These are phyloP conservation scores for Staphylotrichum longicolle DNA, from an alignment of 495 filamentous ascomycete species.

Conservation along the genomic window DNA sequence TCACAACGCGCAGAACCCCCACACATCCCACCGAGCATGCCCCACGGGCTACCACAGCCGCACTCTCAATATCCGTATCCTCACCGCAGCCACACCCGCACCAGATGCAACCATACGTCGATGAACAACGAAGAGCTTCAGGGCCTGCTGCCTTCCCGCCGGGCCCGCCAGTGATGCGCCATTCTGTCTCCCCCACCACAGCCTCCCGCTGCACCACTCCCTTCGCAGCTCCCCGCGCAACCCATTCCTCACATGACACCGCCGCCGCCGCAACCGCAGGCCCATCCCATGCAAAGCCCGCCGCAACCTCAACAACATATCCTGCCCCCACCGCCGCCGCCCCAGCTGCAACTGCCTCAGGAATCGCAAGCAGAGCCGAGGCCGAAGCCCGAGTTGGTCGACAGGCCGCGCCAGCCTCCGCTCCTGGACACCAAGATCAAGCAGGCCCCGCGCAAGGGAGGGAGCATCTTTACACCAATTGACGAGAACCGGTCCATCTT, in stretches of 20 bases:
- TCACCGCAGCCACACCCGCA: slow-evolving; percentile 37
- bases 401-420: slow-evolving; percentile 38
- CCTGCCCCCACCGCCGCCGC: slow-evolving; percentile 27
- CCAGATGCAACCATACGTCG: slow-evolving; percentile 60
- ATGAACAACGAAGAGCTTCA: slow-evolving; percentile 64
- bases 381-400: slow-evolving; percentile 44
- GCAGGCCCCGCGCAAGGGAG: slow-evolving; percentile 69
- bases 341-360: slow-evolving; percentile 41
- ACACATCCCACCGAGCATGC: slow-evolving; percentile 46
- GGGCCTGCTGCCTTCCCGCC: slow-evolving; percentile 57
- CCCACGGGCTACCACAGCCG: slow-evolving; percentile 50
- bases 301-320: slow-evolving; percentile 43
- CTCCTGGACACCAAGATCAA: slow-evolving; percentile 56
- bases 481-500: slow-evolving; percentile 88
- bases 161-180: slow-evolving; percentile 34
- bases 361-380: slow-evolving; percentile 43
- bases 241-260: slow-evolving; percentile 36
- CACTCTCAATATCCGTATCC: slow-evolving; percentile 52
- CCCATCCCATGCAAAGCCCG: slow-evolving; percentile 38
- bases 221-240: slow-evolving; percentile 39
- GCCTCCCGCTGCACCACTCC: slow-evolving; percentile 37
- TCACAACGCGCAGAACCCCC: slow-evolving; percentile 73
- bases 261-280: slow-evolving; percentile 40
- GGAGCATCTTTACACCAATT: slow-evolving; percentile 96
- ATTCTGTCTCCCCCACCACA: slow-evolving; percentile 44